phyloP scores from a whole-genome alignment of 2,329 filamentous ascomycete genomes.

The Pseudogymnoascus sp. region DNA sequence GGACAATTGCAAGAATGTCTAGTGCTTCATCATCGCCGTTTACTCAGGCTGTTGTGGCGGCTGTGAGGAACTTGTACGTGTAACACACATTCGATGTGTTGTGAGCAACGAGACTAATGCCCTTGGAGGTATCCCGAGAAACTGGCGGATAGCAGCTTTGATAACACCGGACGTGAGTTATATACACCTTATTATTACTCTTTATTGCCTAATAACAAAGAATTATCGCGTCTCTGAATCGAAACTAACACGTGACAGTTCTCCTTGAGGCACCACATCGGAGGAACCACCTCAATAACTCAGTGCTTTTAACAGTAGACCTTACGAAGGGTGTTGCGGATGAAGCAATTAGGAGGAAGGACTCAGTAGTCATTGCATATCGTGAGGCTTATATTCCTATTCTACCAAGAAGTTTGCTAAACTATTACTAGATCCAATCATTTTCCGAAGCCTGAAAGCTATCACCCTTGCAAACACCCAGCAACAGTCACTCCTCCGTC shows the following conservation, averaged over 20 bases:
- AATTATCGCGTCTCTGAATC: constrained; percentile 8
- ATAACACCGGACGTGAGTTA: constrained; percentile 73
- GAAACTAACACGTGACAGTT: constrained; percentile 34
- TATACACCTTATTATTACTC: not conserved
- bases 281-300: constrained; percentile 50
- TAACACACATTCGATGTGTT: not conserved
- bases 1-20: constrained; percentile 19
- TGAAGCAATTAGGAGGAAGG: constrained; percentile 72
- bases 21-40: constrained; percentile 34
- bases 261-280: constrained; percentile 62
- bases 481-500: constrained; percentile 72
- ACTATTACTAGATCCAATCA: constrained; percentile 68
- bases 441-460: constrained; percentile 87
- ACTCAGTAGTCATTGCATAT: constrained; percentile 79
- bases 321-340: constrained; percentile 82
- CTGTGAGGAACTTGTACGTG: constrained; percentile 71
- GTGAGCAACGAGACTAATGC: constrained; percentile 14
- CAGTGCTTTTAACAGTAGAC: constrained; percentile 78
- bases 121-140: constrained; percentile 70
- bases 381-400: constrained; percentile 44
- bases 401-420: constrained; percentile 10
- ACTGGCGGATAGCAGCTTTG: constrained; percentile 82
- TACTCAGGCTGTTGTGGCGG: constrained; percentile 60
- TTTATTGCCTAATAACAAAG: not conserved
- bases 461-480: constrained; percentile 78